Conservation (phyloP, 2,329 filamentous ascomycete species). For the Fusarium pilosicola region DNA sequence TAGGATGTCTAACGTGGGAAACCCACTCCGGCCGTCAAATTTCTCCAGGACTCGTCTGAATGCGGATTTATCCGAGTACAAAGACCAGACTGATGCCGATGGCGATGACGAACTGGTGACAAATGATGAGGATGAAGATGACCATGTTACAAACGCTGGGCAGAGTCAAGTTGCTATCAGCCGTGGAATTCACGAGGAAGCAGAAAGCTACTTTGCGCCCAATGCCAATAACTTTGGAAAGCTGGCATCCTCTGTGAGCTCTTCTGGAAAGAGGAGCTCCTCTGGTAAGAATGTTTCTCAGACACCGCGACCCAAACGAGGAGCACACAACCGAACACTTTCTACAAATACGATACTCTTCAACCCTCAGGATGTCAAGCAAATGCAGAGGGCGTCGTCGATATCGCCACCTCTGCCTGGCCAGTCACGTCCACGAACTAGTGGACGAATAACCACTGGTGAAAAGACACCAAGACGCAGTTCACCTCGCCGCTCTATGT, state of each 20-base stretch:
- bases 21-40: constrained; percentile 37
- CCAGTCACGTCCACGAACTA: constrained; percentile 52
- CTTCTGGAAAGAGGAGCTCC: constrained; percentile 46
- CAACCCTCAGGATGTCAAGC: constrained; percentile 68
- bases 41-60: constrained; percentile 54
- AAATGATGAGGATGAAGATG: constrained; percentile 77
- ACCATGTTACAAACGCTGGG: constrained; percentile 58
- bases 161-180: constrained; percentile 46
- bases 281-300: constrained; percentile 44
- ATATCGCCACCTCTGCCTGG: constrained; percentile 52
- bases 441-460: constrained; percentile 45
- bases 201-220: constrained; percentile 66
- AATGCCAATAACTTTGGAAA: constrained; percentile 55
- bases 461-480: constrained; percentile 55
- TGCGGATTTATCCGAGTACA: constrained; percentile 52
- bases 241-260: constrained; percentile 49
- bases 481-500: constrained; percentile 59
- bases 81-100: constrained; percentile 81
- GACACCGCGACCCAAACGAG: constrained; percentile 51
- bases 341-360: constrained; percentile 88
- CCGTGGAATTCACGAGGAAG: constrained; percentile 46
- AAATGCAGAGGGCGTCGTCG: constrained; percentile 54
- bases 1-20: constrained; percentile 64
- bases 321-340: constrained; percentile 74
- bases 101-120: constrained; percentile 91